Conservation (phyloP, 768 basidiomycete species). For the Hemileccinum rubropunctum region DNA sequence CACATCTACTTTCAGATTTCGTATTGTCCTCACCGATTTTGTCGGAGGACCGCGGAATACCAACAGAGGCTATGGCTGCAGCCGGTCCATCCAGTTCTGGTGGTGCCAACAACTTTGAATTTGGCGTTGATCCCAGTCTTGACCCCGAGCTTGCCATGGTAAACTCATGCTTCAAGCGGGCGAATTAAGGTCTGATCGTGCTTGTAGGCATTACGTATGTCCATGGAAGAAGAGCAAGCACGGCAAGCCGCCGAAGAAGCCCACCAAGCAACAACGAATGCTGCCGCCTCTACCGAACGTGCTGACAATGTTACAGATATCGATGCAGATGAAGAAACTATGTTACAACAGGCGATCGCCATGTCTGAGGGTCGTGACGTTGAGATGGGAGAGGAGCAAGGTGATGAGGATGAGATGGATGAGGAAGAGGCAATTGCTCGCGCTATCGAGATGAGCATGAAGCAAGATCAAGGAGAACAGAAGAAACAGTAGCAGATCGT, state of each 20-base stretch:
- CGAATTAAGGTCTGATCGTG: neutral
- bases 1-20: slow-evolving; percentile 79
- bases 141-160: slow-evolving; percentile 98
- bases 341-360: slow-evolving; percentile 74
- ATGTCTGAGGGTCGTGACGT: slow-evolving; percentile 62
- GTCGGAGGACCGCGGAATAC: slow-evolving; percentile 74
- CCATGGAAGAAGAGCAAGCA: slow-evolving; percentile 91
- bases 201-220: slow-evolving; percentile 88
- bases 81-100: slow-evolving; percentile 49
- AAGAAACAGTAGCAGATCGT: slow-evolving; percentile 27
- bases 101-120: slow-evolving; percentile 65
- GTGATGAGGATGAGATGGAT: slow-evolving; percentile 66
- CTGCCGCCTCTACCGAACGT: slow-evolving; percentile 21
- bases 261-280: slow-evolving; percentile 26
- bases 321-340: slow-evolving; percentile 75
- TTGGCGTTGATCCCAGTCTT: slow-evolving; percentile 90
- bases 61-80: slow-evolving; percentile 53
- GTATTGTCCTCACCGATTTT: slow-evolving; percentile 81
- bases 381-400: slow-evolving; percentile 47
- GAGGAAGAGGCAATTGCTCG: slow-evolving; percentile 89
- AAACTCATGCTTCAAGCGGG: slow-evolving; percentile 17
- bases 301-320: slow-evolving; percentile 38
- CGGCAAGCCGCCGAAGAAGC: slow-evolving; percentile 54
- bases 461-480: slow-evolving; percentile 50
- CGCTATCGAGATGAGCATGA: slow-evolving; percentile 95